These are phyloP conservation scores for Moniliophthora roreri DNA, from an alignment of 1,284 basidiomycete species.

Conservation along the genomic window DNA sequence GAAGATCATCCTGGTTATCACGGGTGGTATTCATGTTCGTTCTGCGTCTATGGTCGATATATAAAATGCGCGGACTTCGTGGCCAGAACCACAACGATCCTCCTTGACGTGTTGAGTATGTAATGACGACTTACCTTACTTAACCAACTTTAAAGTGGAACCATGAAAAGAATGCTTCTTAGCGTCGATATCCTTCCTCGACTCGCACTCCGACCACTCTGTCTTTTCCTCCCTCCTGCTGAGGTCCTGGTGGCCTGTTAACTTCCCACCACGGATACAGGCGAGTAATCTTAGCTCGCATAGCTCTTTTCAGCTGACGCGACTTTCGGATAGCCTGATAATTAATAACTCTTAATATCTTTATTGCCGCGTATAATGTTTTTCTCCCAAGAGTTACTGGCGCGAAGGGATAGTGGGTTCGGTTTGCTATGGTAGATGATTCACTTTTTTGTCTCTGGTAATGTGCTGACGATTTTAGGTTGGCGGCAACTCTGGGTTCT, in stretches of 20 bases:
- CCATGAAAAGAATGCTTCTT: not conserved
- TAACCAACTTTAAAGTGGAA: no score
- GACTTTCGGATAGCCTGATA: not conserved
- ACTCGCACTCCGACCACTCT: not conserved
- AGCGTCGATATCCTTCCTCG: conserved; percentile 1
- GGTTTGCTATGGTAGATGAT: conserved; percentile 69
- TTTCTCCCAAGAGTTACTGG: conserved; percentile 71
- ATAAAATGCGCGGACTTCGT: no score
- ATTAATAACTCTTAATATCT: not conserved
- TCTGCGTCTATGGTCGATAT: no score
- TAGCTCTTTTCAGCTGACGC: no score
- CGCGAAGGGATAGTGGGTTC: conserved; percentile 76
- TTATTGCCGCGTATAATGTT: conserved; percentile 50
- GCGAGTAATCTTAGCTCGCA: no score
- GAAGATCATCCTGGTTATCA: no score
- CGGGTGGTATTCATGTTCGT: no score
- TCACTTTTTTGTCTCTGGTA: not conserved
- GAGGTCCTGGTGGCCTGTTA: not conserved
- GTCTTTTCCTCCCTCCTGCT: not conserved
- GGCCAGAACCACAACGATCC: no score
- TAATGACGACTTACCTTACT: no score
- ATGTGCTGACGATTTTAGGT: conserved; percentile 46
- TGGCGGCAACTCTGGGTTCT: conserved; percentile 85
- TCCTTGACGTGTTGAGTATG: no score
- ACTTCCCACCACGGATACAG: no score